Percentiles rank a stretch among this genome's conserved stretches.
Evolutionary conservation across 805 yeast species (phyloP).

Genomic region (Zygotorulaspora danielsina): DNA sequence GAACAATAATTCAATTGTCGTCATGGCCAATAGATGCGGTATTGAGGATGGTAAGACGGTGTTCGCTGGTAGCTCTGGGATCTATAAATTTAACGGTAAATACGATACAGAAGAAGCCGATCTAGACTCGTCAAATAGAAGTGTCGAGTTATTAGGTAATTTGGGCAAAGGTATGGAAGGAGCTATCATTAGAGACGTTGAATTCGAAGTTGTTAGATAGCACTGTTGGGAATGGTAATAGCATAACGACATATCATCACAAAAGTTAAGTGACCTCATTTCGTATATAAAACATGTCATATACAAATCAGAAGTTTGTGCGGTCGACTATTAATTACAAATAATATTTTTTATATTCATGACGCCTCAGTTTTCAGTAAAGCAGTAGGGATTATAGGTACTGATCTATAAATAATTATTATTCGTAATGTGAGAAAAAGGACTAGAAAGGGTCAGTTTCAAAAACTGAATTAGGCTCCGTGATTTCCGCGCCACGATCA

Average conservation of each 20-base stretch:
- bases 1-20: conserved; percentile 37
- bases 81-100: conserved; percentile 50
- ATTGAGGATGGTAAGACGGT: conserved; percentile 55
- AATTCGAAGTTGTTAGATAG: conserved; percentile 32
- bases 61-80: conserved; percentile 62
- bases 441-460: not conserved
- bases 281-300: too few species aligned
- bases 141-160: conserved; percentile 52
- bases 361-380: too few species aligned
- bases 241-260: too few species aligned
- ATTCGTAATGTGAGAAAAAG: conserved; percentile 52
- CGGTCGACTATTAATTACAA: too few species aligned
- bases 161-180: conserved; percentile 67
- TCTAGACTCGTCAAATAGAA: conserved; percentile 43
- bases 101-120: conserved; percentile 25
- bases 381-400: conserved; percentile 57
- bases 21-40: conserved; percentile 71
- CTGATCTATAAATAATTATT: conserved; percentile 61
- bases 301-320: too few species aligned
- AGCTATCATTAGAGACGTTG: conserved; percentile 55
- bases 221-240: too few species aligned
- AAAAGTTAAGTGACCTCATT: too few species aligned
- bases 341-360: too few species aligned
- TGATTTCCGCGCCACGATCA: not conserved
- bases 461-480: not conserved